Base-by-base conservation (phyloP, 768 basidiomycete species). In the Hirschioporus abietinus region DNA sequence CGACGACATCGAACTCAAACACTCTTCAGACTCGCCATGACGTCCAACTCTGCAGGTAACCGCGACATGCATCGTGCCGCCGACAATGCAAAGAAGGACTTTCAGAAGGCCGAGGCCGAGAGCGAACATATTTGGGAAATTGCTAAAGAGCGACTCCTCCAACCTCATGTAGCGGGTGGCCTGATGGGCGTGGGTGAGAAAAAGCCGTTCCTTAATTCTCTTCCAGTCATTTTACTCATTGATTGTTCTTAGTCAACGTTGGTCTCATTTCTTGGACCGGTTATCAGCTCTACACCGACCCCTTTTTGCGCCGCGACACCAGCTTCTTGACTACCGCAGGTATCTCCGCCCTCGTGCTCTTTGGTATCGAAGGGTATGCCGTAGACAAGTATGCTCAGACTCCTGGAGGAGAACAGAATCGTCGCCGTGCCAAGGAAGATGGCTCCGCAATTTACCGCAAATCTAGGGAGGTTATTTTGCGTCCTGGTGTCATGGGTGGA, bases 111-210 rank as follows among this genome's bases (percentile, higher is more conserved):
- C 5, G 80, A 83, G 67, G 81, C 82, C 35, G 86, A 88, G 72
- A 81, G 83, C 34, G 73, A 77, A 64, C 81, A 87, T 66, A 70
- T 86, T 15, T 88, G 84, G 83, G 76, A 81, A 9, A 68, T 80
- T 25, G 75, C 83, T 3, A 87, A 86, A 69, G 76, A 83, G 30
- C 80, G 83, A 70, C 70, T 92, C 27, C 77, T 92, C 67, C 82
- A 85, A 27, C 90, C 91, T 17, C 85, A 85, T 30, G 85, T 90
- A 63, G 87, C 88, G 9, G 89, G 92, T 30, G 91, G 92, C 59
- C 77, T 92, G 30, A 70, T 92, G 67, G 90, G 90, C 60, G 73
- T 92, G 58, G 81, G 91, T 90, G 64, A 64, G 77, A 15, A 1
- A 18, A 12, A 17, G 6, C 23, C 24, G 23, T 12, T 61, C 60